Conservation (phyloP, 148 eudicot species). For the Silene conica region DNA sequence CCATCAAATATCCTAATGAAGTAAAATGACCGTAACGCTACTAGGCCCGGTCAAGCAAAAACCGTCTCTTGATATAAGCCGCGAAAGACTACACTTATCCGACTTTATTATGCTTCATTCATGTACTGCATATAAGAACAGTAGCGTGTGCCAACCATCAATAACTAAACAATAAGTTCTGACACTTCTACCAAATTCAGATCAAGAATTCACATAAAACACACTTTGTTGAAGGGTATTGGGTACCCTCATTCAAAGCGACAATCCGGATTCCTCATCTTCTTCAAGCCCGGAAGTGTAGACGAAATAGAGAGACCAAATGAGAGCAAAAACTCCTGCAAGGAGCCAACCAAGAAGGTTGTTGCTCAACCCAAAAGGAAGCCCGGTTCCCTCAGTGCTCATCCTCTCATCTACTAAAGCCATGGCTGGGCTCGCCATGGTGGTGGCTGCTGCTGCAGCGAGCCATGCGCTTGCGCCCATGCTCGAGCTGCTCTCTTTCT, state of each 20-base stretch:
- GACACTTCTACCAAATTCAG: slow-evolving; percentile 10
- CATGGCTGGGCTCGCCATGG: slow-evolving; percentile 66
- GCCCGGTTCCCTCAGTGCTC: slow-evolving; percentile 97
- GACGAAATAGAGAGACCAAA: slow-evolving; percentile 69
- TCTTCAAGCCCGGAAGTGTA: slow-evolving; percentile 74
- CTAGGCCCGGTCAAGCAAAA: too few relatives aligned
- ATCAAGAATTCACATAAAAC: slow-evolving; percentile 13
- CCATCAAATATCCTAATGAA: too few relatives aligned
- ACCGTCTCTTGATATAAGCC: too few relatives aligned
- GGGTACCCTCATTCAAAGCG: slow-evolving; percentile 47
- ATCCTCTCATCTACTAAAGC: slow-evolving; percentile 94
- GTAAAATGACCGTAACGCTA: too few relatives aligned
- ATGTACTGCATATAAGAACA: too few relatives aligned
- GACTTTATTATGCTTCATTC: too few relatives aligned
- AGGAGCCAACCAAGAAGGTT: slow-evolving; percentile 88
- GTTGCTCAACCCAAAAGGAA: slow-evolving; percentile 93
- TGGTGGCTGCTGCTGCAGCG: slow-evolving; percentile 28
- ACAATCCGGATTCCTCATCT: slow-evolving; percentile 94
- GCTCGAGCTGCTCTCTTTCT: slow-evolving; percentile 25
- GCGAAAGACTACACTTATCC: too few relatives aligned
- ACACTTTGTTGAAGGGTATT: not conserved
- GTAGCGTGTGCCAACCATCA: not conserved
- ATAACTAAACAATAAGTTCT: too few relatives aligned
- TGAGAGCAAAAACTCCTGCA: slow-evolving; percentile 64
- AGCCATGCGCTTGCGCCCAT: slow-evolving; percentile 27